Evolutionary conservation across 371 early-diverging fungal genomes (phyloP).

Genomic region (Mortierella sp.): DNA sequence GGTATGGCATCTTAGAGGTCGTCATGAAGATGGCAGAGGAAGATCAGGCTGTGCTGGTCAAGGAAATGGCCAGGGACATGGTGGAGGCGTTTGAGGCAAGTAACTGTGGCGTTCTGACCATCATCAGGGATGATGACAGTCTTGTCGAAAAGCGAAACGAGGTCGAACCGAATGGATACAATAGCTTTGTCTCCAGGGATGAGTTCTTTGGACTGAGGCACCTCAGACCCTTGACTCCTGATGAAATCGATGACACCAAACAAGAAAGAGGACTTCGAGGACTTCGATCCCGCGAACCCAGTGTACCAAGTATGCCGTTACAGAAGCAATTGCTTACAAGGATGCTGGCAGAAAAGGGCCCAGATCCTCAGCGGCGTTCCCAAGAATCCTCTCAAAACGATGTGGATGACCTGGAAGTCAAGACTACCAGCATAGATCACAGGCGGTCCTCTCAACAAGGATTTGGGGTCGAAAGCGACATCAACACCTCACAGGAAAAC

Average conservation of each 20-base stretch:
- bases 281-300: background rate
- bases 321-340: conserved; percentile 1
- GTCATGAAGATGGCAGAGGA: conserved; percentile 50
- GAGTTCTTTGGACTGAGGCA: conserved; percentile 23
- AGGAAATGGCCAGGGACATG: conserved; percentile 60
- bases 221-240: background rate
- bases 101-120: conserved; percentile 30
- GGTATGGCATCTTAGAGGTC: conserved; percentile 35
- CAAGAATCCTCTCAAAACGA: conserved; percentile 26
- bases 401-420: conserved; percentile 33
- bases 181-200: conserved; percentile 12
- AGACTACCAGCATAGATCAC: conserved; percentile 7
- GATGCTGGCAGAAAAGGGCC: conserved; percentile 1
- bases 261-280: background rate
- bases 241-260: background rate
- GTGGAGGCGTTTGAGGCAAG: conserved; percentile 42
- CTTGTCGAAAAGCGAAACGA: background rate
- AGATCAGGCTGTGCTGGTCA: conserved; percentile 57
- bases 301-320: background rate
- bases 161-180: conserved; percentile 4
- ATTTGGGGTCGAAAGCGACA: conserved; percentile 1
- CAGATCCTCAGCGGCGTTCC: background rate
- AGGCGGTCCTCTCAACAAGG: conserved; percentile 7
- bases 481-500: background rate
- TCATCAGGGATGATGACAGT: conserved; percentile 15